Base-by-base conservation (phyloP, 257 asterid species). In the Nicotiana benthamiana region DNA sequence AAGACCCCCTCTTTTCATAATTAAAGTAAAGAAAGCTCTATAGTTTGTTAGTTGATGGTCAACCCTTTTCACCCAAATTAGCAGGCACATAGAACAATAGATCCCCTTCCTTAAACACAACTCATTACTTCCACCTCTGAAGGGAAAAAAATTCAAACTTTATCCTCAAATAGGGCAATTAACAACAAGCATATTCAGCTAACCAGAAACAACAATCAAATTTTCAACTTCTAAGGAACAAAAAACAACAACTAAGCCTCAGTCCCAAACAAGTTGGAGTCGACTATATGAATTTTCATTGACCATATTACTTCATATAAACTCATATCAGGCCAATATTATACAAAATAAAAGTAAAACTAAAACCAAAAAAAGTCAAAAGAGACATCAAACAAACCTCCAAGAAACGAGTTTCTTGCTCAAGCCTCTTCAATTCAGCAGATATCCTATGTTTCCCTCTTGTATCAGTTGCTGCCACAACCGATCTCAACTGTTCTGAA, bases 381-480 rank as follows among this genome's bases (percentile, higher is more conserved):
- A 30, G 6, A 51, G 27, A 74, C 70, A 77, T 82, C 66, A 40
- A 12, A 79, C 83, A 64, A 27, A 93, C 99, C 97, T 95, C 97
- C 89, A 95, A 86, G 84, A 90, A 93, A 57, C 97, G 94, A 82
- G 94, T 81, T 88, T 95, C 99, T 88, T 95, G 99, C 86, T 93
- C 99, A 80, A 93, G 91, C 68, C 97, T 91, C 90, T 95, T 95
- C 90, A 95, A 85, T 91, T 95, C 97, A 79, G 97, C 98, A 52
- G 93, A 88, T 88, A 93, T 87, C 90, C 90, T 83, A 87, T 95
- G 99, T 67, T 93, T 95, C 86, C 98, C 99, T 88, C 97, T 89
- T 16, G 92, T 86, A 87, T 93, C 98, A 7, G 90, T 27, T 43
- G 88, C 87, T 24, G 89, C 93, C 56, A 80, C 86, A 43, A 61